Conservation (phyloP, 768 basidiomycete species). For the Clitopilus hobsonii region DNA sequence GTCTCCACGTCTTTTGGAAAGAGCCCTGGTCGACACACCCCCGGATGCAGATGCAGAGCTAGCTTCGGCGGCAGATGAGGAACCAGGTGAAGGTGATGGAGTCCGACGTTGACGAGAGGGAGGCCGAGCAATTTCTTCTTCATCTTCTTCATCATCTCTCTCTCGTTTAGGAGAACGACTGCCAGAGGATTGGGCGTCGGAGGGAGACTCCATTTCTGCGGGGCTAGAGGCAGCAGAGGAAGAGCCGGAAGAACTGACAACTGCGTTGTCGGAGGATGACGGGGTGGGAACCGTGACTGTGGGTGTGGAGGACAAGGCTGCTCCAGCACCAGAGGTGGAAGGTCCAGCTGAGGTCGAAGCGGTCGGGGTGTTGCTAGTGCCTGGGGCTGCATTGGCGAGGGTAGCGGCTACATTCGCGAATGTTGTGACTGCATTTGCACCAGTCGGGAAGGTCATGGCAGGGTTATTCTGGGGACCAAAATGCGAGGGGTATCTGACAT, state of each 20-base stretch:
- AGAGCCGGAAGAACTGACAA: not conserved
- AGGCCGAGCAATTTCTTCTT: not conserved
- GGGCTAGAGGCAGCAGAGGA: too few relatives aligned
- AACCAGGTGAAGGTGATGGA: not conserved
- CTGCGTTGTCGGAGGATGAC: not conserved
- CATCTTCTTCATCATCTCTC: not conserved
- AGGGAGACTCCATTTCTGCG: not conserved
- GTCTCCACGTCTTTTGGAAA: too few relatives aligned
- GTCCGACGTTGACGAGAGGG: not conserved
- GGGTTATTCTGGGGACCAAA: not conserved
- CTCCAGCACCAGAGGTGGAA: not conserved
- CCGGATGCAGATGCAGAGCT: not conserved
- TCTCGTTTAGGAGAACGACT: not conserved
- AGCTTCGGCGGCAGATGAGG: not conserved
- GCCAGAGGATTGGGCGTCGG: not conserved
- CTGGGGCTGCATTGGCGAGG: not conserved
- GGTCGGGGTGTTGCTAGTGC: not conserved
- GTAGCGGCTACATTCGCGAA: not conserved
- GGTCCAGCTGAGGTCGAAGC: not conserved
- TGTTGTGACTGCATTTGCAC: not conserved
- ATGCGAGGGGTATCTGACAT: not conserved
- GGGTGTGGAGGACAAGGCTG: too few relatives aligned
- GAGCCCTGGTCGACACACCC: too few relatives aligned
- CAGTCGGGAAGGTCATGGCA: not conserved
- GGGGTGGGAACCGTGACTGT: too few relatives aligned